These are phyloP conservation scores for Candida anutae DNA, from an alignment of 1,139 yeast species.

Conservation along the genomic window DNA sequence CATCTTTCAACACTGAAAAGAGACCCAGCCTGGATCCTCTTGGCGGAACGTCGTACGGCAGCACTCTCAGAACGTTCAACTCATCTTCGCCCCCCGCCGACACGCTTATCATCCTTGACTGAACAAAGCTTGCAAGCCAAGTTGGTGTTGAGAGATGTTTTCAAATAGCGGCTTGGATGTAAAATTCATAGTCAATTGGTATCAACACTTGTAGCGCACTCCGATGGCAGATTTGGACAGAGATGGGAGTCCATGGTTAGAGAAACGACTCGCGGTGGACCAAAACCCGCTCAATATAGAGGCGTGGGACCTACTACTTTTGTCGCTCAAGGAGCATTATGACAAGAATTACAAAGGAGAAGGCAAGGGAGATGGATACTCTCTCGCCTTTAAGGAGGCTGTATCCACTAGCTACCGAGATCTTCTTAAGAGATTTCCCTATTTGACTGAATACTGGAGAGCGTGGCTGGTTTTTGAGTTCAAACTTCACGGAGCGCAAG, in stretches of 20 bases:
- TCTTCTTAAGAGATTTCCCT: constrained; percentile 46
- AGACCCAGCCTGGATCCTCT: too few relatives aligned
- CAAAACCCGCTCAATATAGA: constrained; percentile 18
- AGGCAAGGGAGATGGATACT: constrained; percentile 7
- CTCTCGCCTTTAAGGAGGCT: constrained; percentile 13
- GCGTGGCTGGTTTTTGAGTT: constrained; percentile 46
- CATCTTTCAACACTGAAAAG: too few relatives aligned
- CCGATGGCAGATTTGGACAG: too few relatives aligned
- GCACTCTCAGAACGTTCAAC: too few relatives aligned
- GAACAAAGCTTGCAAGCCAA: too few relatives aligned
- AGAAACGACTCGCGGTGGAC: constrained; percentile 3
- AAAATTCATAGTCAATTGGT: too few relatives aligned
- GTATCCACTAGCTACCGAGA: constrained; percentile 15
- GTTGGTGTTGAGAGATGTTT: too few relatives aligned
- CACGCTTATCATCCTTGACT: too few relatives aligned
- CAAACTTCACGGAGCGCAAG: constrained; percentile 45
- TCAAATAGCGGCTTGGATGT: too few relatives aligned
- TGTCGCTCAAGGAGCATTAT: constrained; percentile 14
- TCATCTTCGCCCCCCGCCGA: too few relatives aligned
- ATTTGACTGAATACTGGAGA: constrained; percentile 55
- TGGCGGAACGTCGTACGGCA: too few relatives aligned
- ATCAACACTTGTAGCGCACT: too few relatives aligned
- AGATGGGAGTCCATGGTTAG: constrained; percentile 2
- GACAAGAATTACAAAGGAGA: constrained; percentile 8
- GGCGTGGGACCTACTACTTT: constrained; percentile 26